Evolutionary conservation across 1,284 basidiomycete species (phyloP), one percentile per base, ranked within the genome.

Genomic region (Cryptococcus sp.): DNA sequence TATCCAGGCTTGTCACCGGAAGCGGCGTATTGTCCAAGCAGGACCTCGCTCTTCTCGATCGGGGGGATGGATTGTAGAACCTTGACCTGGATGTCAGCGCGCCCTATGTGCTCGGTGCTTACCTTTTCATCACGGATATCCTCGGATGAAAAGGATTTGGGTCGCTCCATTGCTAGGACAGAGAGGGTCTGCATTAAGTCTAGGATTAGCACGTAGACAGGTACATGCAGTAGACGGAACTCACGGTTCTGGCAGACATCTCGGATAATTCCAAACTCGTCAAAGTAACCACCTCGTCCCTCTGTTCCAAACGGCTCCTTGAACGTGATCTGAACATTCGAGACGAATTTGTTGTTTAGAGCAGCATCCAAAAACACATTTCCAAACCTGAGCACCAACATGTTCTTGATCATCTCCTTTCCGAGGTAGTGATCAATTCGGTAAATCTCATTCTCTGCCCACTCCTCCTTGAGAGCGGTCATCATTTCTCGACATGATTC

Each of bases 371-470:
- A 77, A 25, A 91, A 88, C 61, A 91, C 78, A 76, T 97, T 97
- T 59, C 89, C 92, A 69, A 97, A 97, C 40, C 92, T 85, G 46
- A 96, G 79, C 31, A 96, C 89, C 57, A 97, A 86, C 52, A 97
- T 74, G 75, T 97, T 97, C 81, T 97, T 97, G 73, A 96, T 88
- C 92, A 97, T 97, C 81, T 97, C 92, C 79, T 97, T 97, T 57
- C 92, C 92, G 51, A 97, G 85, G 75, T 97, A 97, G 73, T 97
- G 92, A 76, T 97, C 92, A 72, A 97, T 97, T 57, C 92, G 88
- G 84, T 89, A 97, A 9, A 91, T 97, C 79, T 97, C 92, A 43
- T 94, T 88, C 76, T 97, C 92, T 4, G 81, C 80, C 91, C 91
- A 97, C 62, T 89, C 83, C 61, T 84, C 72, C 78, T 91, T 93